These are phyloP conservation scores for Xylaria sp. DNA, from an alignment of 2,329 filamentous ascomycete genomes.

Conservation along the genomic window DNA sequence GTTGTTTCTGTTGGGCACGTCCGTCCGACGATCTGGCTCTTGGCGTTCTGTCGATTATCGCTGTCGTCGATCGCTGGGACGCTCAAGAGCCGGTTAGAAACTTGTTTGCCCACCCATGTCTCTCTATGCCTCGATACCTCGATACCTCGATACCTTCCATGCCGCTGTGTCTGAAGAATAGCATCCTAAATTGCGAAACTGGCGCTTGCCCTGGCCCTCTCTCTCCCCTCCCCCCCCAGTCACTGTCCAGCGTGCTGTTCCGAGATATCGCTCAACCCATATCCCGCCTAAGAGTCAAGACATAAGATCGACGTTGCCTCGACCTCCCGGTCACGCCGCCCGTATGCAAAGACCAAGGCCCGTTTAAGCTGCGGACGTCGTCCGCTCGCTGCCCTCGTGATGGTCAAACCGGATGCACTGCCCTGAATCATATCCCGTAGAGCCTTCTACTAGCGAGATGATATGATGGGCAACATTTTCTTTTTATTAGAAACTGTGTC, in stretches of 20 bases:
- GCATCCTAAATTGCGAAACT: constrained; percentile 25
- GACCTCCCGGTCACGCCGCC: constrained; percentile 26
- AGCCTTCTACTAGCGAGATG: not conserved
- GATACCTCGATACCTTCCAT: no score
- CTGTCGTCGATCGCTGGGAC: constrained; percentile 24
- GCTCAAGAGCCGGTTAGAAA: constrained; percentile 24
- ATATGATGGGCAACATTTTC: constrained; percentile 1
- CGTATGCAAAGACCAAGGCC: constrained; percentile 12
- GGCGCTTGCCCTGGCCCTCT: constrained; percentile 8
- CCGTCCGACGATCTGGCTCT: constrained; percentile 15
- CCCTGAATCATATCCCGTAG: not conserved
- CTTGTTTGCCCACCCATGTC: constrained; percentile 22
- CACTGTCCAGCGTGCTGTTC: not conserved
- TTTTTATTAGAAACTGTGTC: not conserved
- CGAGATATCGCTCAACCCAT: constrained; percentile 8
- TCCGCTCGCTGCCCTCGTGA: not conserved
- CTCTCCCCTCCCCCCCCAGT: not conserved
- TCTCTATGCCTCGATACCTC: no score
- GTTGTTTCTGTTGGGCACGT: constrained; percentile 7
- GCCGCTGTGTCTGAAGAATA: not conserved
- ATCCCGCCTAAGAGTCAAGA: constrained; percentile 25
- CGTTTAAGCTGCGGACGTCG: constrained; percentile 8
- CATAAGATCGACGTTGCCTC: constrained; percentile 33
- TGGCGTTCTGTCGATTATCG: constrained; percentile 30
- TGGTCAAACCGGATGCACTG: constrained; percentile 3